A percentile compares a stretch with the other conserved stretches of the same genome.
Conservation (phyloP, 2,329 filamentous ascomycete genomes). For the Fusarium transvaalense region DNA sequence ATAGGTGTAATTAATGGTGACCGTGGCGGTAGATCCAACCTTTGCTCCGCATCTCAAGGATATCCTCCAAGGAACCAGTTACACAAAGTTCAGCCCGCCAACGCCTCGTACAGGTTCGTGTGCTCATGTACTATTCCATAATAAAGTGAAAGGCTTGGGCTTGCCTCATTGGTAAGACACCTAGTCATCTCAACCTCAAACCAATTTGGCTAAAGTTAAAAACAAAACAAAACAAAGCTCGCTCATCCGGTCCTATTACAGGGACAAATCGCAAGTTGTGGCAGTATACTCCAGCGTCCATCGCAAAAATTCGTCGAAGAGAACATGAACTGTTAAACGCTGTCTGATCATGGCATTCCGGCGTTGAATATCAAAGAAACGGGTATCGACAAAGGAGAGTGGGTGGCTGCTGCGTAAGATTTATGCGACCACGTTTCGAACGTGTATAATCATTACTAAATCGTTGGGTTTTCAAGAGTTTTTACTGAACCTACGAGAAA, state of each 20-base stretch:
- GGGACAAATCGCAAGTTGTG: constrained; percentile 19
- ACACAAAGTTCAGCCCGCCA: constrained; percentile 38
- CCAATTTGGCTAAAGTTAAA: constrained; percentile 32
- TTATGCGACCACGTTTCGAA: constrained; percentile 26
- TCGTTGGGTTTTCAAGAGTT: constrained; percentile 43
- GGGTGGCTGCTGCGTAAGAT: constrained; percentile 18
- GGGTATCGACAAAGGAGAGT: constrained; percentile 49
- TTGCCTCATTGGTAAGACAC: constrained; percentile 22
- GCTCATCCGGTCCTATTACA: constrained; percentile 2
- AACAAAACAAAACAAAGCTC: constrained; percentile 23
- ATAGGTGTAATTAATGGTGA: constrained; percentile 45
- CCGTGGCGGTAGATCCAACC: constrained; percentile 44
- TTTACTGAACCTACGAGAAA: constrained; percentile 84
- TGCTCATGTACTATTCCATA: constrained; percentile 45
- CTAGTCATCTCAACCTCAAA: constrained; percentile 24
- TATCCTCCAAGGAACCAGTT: constrained; percentile 30
- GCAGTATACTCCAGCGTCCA: constrained; percentile 20
- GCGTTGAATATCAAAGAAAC: constrained; percentile 32
- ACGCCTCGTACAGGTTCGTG: constrained; percentile 49
- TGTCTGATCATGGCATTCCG: constrained; percentile 5
- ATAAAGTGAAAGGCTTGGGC: constrained; percentile 47
- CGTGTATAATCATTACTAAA: constrained; percentile 17
- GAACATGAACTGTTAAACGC: constrained; percentile 6
- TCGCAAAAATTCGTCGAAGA: constrained; percentile 15
- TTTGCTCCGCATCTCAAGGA: constrained; percentile 29